These are phyloP conservation scores for Pleurotus giganteus DNA, from an alignment of 768 basidiomycete genomes.

Conservation along the genomic window DNA sequence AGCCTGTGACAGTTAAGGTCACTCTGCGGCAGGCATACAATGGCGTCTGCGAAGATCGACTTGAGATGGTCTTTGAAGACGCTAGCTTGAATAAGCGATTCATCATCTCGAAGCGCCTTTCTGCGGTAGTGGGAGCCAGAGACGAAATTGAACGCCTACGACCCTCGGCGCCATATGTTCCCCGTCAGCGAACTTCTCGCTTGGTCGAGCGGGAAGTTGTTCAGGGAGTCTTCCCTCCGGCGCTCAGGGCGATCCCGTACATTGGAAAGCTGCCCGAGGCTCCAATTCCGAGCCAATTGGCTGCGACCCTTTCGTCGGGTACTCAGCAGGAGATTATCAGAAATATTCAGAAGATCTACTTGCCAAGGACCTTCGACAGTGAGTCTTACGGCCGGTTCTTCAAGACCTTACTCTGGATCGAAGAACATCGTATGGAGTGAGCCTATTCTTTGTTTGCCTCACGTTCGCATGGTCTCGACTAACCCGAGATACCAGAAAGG, in stretches of 20 bases:
- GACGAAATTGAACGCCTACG: conserved; percentile 43
- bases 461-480: background rate
- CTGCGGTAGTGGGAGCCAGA: conserved; percentile 43
- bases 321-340: conserved; percentile 24
- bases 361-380: conserved; percentile 39
- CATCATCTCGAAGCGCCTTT: conserved; percentile 44
- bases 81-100: conserved; percentile 39
- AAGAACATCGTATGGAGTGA: conserved; percentile 46
- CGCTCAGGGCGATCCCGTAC: conserved; percentile 41
- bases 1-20: conserved; percentile 27
- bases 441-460: conserved; percentile 7
- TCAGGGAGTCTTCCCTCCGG: conserved; percentile 40
- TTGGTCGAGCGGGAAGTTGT: conserved; percentile 34
- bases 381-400: conserved; percentile 44
- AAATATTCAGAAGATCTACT: conserved; percentile 29
- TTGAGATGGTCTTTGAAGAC: conserved; percentile 54
- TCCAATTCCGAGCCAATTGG: conserved; percentile 34
- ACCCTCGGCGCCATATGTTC: conserved; percentile 46
- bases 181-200: conserved; percentile 29
- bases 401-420: conserved; percentile 53
- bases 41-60: conserved; percentile 51
- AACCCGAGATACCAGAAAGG: conserved; percentile 27
- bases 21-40: conserved; percentile 30
- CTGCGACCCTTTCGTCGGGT: conserved; percentile 27
- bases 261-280: conserved; percentile 35